Percentiles rank a stretch among this genome's conserved stretches.
Conservation (phyloP, 129 eudicot genomes). For the Gnaphalium uliginosum region DNA sequence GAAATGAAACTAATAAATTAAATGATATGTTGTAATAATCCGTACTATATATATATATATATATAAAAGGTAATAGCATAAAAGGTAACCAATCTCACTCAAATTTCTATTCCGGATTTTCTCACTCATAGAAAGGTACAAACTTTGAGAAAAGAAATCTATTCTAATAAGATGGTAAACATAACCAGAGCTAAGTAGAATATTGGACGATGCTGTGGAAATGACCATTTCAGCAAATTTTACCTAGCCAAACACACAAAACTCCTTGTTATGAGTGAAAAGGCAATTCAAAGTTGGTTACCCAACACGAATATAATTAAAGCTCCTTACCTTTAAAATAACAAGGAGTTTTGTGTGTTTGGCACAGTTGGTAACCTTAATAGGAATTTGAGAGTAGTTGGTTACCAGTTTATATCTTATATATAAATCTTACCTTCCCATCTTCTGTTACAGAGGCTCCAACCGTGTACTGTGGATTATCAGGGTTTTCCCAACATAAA, state of each 20-base stretch:
- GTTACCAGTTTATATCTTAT: background rate
- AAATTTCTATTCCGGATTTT: background rate
- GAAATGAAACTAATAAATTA: conserved; percentile 1
- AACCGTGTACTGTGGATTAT: conserved; percentile 63
- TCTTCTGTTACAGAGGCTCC: conserved; percentile 83
- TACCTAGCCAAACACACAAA: background rate
- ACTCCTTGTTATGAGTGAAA: background rate
- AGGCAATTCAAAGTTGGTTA: conserved; percentile 6
- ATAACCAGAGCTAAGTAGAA: background rate
- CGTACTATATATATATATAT: background rate
- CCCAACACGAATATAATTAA: background rate
- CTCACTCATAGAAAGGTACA: background rate
- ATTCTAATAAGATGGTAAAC: too few relatives aligned
- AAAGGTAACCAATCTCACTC: background rate
- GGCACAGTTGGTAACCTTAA: too few relatives aligned
- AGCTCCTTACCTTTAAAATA: background rate
- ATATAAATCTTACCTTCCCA: conserved; percentile 60
- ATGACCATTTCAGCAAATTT: background rate
- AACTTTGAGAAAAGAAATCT: background rate
- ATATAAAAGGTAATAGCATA: background rate
- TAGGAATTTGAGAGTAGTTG: background rate
- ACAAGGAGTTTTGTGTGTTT: too few relatives aligned
- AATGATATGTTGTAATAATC: background rate
- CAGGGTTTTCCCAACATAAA: conserved; percentile 85
- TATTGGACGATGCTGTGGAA: background rate